Conservation (phyloP, 129 eudicot genomes). For the Sambucus nigra region DNA sequence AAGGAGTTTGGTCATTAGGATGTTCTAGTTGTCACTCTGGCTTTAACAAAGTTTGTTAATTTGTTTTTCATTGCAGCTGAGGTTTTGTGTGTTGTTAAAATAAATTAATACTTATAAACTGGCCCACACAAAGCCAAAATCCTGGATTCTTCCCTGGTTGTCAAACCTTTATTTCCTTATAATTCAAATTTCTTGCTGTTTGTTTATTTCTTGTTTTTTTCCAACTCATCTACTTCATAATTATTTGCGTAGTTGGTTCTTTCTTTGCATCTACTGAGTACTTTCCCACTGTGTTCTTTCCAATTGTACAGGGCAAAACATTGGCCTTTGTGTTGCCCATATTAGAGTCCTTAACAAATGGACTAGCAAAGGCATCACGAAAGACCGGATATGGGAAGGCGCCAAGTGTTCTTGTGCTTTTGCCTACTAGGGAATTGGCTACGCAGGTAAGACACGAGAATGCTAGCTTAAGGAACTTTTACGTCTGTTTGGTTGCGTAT, state of each 20-base stretch:
- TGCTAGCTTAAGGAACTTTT: not conserved
- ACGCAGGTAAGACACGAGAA: constrained; percentile 48
- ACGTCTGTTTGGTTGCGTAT: too few relatives aligned
- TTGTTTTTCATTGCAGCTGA: too few relatives aligned
- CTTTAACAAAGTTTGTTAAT: too few relatives aligned
- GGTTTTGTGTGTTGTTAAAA: too few relatives aligned
- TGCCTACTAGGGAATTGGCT: constrained; percentile 92
- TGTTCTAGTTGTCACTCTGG: too few relatives aligned
- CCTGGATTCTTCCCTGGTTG: too few relatives aligned
- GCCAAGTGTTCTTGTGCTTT: constrained; percentile 78
- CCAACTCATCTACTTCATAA: not conserved
- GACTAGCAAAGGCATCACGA: constrained; percentile 43
- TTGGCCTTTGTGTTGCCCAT: constrained; percentile 87
- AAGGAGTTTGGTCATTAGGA: too few relatives aligned
- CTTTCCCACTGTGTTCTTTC: not conserved
- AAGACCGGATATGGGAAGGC: constrained; percentile 79
- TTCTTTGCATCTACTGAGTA: not conserved
- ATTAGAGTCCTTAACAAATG: constrained; percentile 71
- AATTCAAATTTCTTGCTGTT: not conserved
- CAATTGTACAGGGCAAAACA: constrained; percentile 58
- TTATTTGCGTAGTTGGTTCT: not conserved
- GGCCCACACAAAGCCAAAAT: too few relatives aligned
- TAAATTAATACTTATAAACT: too few relatives aligned
- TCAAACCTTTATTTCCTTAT: too few relatives aligned
- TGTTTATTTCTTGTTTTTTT: not conserved